phyloP scores from a whole-genome alignment of 2,329 filamentous ascomycete genomes.

The Byssoonygena ceratinophila region DNA sequence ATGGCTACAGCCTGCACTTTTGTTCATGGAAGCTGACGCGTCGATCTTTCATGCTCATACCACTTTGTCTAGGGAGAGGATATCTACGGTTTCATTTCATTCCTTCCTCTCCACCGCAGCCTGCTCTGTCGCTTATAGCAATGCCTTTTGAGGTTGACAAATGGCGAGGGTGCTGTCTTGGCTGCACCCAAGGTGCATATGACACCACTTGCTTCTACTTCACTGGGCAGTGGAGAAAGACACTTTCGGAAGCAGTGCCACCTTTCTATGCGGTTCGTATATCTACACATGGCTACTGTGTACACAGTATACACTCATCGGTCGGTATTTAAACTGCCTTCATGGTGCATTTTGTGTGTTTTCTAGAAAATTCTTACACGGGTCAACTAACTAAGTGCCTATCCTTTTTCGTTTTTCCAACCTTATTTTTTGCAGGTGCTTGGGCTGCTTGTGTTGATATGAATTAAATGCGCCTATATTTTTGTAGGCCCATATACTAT shows the following conservation, averaged over 20 bases:
- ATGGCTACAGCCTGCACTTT: not conserved
- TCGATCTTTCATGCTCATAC: not conserved
- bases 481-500: too few relatives aligned
- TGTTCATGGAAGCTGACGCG: not conserved
- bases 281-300: not conserved
- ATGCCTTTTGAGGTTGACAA: not conserved
- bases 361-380: not conserved
- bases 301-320: not conserved
- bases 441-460: too few relatives aligned
- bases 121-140: not conserved
- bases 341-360: not conserved
- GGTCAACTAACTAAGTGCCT: too few relatives aligned
- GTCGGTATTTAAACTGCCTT: not conserved
- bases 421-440: not conserved
- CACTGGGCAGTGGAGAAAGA: not conserved
- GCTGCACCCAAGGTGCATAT: not conserved
- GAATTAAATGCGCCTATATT: not conserved
- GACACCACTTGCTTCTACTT: not conserved
- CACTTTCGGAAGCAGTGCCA: not conserved
- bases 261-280: not conserved
- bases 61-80: not conserved
- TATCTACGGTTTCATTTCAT: not conserved
- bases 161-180: not conserved
- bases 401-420: not conserved
- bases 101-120: not conserved